Evolutionary conservation across 495 filamentous ascomycete genomes (phyloP), one percentile per base, ranked within the genome.

Genomic region (Penicillium bialowiezense): DNA sequence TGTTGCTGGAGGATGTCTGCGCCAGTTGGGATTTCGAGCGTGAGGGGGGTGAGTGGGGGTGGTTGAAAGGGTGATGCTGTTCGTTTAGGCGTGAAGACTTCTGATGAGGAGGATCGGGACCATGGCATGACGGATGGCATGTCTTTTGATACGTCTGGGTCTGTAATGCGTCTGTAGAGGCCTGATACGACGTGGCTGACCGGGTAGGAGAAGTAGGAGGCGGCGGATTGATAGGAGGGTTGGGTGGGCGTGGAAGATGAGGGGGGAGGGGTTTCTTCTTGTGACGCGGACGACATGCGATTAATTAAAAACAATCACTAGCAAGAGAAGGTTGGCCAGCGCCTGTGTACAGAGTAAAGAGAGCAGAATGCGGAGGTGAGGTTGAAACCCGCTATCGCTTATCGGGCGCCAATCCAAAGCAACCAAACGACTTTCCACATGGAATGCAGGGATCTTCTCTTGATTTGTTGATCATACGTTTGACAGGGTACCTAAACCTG

Each of bases 41-140:
- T 68, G 14, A 84, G 62, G 0, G 80, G 79, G 13, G 78, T 82
- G 36, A 83, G 66, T 1, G 80, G 80, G 4, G 79, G 80, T 0
- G 79, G 80, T 63, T 82, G 78, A 63, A 83, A 83, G 17, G 80
- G 80, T 0, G 79, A 83, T 18, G 74, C 79, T 51, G 72, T 81
- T 44, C 58, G 78, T 69, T 58, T 71, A 52, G 52, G 78, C 52
- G 69, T 81, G 74, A 62, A 78, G 54, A 73, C 64, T 34, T 69
- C 59, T 32, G 59, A 59, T 44, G 58, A 53, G 21, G 59, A 54
- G 21, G 62, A 56, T 28, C 55, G 54, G 6, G 58, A 51, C 52
- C 55, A 64, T 37, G 63, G 65, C 20, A 57, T 51, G 29, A 53
- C 48, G 34, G 59, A 64, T 48, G 55, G 56, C 53, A 62, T 63